These are phyloP conservation scores for Leccinellum luteum DNA, from an alignment of 768 basidiomycete genomes.

Conservation along the genomic window DNA sequence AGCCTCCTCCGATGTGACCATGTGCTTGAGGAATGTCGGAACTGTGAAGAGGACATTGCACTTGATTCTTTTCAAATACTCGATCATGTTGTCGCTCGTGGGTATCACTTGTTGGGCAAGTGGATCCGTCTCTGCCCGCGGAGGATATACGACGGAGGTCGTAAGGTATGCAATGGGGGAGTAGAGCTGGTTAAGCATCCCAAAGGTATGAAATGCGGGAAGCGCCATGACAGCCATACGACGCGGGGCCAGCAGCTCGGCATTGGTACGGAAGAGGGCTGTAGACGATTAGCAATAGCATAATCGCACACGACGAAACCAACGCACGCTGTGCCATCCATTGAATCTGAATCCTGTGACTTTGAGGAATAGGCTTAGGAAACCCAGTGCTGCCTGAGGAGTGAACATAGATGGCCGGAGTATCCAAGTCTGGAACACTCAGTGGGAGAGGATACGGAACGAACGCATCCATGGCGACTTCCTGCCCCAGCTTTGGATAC, in stretches of 20 bases:
- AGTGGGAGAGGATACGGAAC: constrained; percentile 12
- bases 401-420: constrained; percentile 44
- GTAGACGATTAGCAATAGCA: not conserved
- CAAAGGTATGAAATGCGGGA: constrained; percentile 28
- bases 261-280: constrained; percentile 7
- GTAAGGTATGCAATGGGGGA: constrained; percentile 15
- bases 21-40: constrained; percentile 39
- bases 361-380: constrained; percentile 44
- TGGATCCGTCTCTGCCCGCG: constrained; percentile 20
- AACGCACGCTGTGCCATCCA: constrained; percentile 36
- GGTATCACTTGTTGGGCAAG: constrained; percentile 34
- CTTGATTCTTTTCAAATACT: constrained; percentile 29
- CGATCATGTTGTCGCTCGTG: constrained; percentile 39
- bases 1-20: constrained; percentile 27
- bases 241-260: constrained; percentile 9
- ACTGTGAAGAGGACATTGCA: constrained; percentile 34
- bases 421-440: constrained; percentile 27
- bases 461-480: constrained; percentile 21
- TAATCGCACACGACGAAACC: not conserved
- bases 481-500: constrained; percentile 41
- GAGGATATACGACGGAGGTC: constrained; percentile 26
- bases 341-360: constrained; percentile 32
- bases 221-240: constrained; percentile 24
- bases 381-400: constrained; percentile 52
- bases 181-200: constrained; percentile 16